Percentiles rank a stretch among this genome's conserved stretches.
Evolutionary conservation across 2,329 filamentous ascomycete species (phyloP).

Genomic region (Fusarium multiceps): DNA sequence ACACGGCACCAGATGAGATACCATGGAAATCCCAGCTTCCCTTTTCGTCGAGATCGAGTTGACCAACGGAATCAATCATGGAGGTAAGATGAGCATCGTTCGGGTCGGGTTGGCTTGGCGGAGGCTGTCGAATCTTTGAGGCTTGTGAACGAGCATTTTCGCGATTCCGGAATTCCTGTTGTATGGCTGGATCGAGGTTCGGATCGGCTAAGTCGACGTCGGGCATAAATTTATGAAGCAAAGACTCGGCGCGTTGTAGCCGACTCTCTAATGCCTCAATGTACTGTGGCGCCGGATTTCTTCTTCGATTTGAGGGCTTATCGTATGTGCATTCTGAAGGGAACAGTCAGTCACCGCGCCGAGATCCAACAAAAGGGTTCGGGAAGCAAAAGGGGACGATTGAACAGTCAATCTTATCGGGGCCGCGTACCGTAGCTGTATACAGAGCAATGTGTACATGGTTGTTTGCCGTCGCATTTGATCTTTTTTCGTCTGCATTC

Average conservation of each 20-base stretch:
- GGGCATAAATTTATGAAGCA: constrained; percentile 83
- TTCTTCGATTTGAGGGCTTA: constrained; percentile 89
- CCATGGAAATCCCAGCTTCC: constrained; percentile 97
- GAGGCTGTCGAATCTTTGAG: constrained; percentile 52
- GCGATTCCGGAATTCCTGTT: constrained; percentile 73
- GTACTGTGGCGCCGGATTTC: constrained; percentile 92
- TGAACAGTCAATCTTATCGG: constrained; percentile 3
- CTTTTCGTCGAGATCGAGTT: constrained; percentile 89
- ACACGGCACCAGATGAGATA: constrained; percentile 90
- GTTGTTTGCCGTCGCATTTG: constrained; percentile 87
- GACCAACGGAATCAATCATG: constrained; percentile 94
- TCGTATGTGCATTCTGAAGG: constrained; percentile 89
- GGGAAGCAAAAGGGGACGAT: background rate
- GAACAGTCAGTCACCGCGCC: constrained; percentile 31
- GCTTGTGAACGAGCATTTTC: constrained; percentile 63
- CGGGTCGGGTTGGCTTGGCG: constrained; percentile 52
- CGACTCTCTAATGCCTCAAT: constrained; percentile 88
- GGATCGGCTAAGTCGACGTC: constrained; percentile 88
- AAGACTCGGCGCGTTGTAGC: constrained; percentile 82
- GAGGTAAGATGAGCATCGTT: constrained; percentile 84
- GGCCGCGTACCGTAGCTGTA: constrained; percentile 88
- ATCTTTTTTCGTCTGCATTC: constrained; percentile 89
- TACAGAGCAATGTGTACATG: constrained; percentile 94
- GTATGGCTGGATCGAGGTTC: constrained; percentile 79
- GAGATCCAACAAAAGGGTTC: background rate